Evolutionary conservation across 306 rosid genomes (phyloP), one percentile per base, ranked within the genome.

Genomic region (Prunus mira): DNA sequence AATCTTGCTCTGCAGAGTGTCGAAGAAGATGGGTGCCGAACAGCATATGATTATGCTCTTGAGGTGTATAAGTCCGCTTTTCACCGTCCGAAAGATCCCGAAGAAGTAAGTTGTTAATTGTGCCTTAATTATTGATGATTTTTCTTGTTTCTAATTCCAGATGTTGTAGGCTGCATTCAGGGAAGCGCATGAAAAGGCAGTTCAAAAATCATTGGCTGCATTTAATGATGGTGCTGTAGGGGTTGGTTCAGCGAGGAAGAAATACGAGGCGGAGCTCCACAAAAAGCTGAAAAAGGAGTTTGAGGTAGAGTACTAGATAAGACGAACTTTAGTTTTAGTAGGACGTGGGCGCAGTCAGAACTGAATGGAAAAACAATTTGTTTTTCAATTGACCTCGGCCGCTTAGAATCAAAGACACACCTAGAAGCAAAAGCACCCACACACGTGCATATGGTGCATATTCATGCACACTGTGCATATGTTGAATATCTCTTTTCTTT

Each of bases 171-270:
- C 80, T 81, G 84, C 92, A 74, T 73, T 96, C 80, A 89, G 91
- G 88, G 99, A 96, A 81, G 88, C 96, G 15, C 99, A 96, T 69
- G 99, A 92, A 82, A 84, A 82, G 74, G 98, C 98, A 58, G 91
- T 92, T 64, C 93, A 83, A 52, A 92, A 86, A 72, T 81, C 99
- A 75, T 52, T 92, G 86, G 91, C 88, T 84, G 74, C 86, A 55
- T 96, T 90, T 77, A 87, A 89, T 87, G 88, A 87, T 51, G 67
- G 79, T 79, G 98, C 99, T 62, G 93, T 96, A 2, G 99, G 99
- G 74, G 87, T 45, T 83, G 99, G 99, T 83, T 75, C 93, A 15
- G 84, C 85, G 1, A 96, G 97, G 81, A 96, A 92, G 86, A 96
- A 87, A 84, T 91, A 84, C 18, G 99, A 96, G 74, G 91, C 65